Evolutionary conservation across 2,329 filamentous ascomycete genomes (phyloP).

Genomic region (Leptoxyphium fumago): DNA sequence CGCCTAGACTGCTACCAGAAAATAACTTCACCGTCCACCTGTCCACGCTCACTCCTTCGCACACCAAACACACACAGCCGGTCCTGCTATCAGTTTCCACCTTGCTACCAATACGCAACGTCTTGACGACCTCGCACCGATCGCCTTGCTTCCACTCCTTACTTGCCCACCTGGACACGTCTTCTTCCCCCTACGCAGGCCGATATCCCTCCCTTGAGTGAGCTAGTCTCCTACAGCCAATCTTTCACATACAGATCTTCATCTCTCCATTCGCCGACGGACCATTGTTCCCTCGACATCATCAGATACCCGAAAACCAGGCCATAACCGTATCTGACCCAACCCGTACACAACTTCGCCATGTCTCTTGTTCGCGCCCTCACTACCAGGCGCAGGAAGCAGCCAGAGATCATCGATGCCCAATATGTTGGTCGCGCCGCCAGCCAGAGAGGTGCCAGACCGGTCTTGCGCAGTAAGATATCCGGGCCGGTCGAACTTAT

Average conservation of each 20-base stretch:
- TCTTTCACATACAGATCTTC: too few species aligned
- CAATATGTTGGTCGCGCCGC: slow-evolving; percentile 25
- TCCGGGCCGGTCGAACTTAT: slow-evolving; percentile 75
- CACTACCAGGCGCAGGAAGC: slow-evolving; percentile 51
- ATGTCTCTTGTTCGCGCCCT: slow-evolving; percentile 57
- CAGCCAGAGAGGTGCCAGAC: slow-evolving; percentile 31
- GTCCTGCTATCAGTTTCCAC: background rate
- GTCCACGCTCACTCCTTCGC: background rate
- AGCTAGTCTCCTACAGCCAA: background rate
- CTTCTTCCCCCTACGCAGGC: background rate
- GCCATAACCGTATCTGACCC: slow-evolving; percentile 1
- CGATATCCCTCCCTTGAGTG: background rate
- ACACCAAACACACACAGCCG: background rate
- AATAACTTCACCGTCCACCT: background rate
- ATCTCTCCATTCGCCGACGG: too few species aligned
- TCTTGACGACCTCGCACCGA: background rate
- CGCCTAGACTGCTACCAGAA: background rate
- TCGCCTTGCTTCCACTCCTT: background rate
- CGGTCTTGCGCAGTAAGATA: slow-evolving; percentile 55
- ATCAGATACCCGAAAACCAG: background rate
- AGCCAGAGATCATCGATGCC: slow-evolving; percentile 24
- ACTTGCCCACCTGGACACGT: background rate
- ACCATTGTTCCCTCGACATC: background rate
- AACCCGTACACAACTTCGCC: slow-evolving; percentile 8
- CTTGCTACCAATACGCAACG: background rate